Evolutionary conservation across 176 grass and related monocot species (phyloP).

Genomic region (sorghum (Sorghum bicolor)): DNA sequence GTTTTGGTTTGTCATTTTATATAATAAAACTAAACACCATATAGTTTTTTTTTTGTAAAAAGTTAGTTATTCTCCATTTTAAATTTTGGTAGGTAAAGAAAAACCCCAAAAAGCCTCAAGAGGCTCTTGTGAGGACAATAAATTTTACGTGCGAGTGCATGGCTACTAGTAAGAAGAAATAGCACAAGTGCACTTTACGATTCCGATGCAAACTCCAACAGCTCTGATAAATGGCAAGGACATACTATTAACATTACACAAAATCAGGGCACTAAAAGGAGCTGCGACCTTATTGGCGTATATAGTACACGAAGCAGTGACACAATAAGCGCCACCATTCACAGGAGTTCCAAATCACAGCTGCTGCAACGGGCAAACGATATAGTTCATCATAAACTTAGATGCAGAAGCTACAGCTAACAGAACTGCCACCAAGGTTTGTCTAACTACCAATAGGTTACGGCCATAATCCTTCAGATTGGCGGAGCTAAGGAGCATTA

Average conservation of each 20-base stretch:
- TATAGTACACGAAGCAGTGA: background rate
- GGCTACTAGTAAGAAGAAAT: no score
- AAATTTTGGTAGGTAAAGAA: no score
- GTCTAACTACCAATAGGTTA: conserved; percentile 24
- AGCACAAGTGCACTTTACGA: background rate
- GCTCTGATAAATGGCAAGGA: background rate
- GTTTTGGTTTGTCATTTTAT: no score
- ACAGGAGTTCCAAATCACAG: conserved; percentile 4
- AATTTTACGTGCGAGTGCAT: no score
- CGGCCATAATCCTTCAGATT: background rate
- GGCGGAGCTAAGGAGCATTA: conserved; percentile 24
- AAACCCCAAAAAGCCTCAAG: no score
- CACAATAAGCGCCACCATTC: conserved; percentile 12
- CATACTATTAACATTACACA: background rate
- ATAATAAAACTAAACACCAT: no score
- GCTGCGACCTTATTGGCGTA: background rate
- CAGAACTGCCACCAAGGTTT: background rate
- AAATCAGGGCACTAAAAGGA: background rate
- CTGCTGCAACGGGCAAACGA: conserved; percentile 19
- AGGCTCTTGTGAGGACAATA: no score
- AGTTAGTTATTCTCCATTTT: no score
- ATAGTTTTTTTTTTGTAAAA: no score
- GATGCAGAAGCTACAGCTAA: conserved; percentile 15
- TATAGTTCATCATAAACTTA: conserved; percentile 7
- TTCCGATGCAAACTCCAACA: background rate